Percentiles rank a stretch among this genome's conserved stretches.
These are phyloP conservation scores for Stemphylium beticola DNA, from an alignment of 2,329 filamentous ascomycete genomes.

Conservation along the genomic window DNA sequence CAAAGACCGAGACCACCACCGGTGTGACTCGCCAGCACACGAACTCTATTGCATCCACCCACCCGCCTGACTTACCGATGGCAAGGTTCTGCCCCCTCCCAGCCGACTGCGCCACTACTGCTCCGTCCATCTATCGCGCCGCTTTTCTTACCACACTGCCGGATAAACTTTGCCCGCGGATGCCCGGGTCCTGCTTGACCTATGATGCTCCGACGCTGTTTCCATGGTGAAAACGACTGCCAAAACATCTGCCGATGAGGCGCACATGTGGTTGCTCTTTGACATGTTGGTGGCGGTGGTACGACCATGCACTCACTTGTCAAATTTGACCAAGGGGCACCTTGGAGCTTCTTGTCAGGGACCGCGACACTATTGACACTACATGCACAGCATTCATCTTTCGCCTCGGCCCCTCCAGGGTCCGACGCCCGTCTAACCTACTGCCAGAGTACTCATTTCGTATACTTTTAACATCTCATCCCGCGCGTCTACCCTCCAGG, in stretches of 20 bases:
- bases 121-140: constrained; percentile 9
- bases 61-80: constrained; percentile 9
- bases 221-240: not conserved
- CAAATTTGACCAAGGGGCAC: not conserved
- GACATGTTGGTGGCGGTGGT: constrained; percentile 2
- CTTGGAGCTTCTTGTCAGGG: not conserved
- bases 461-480: no score
- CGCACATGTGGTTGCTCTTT: not conserved
- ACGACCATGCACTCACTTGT: not conserved
- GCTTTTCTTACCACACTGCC: constrained; percentile 8
- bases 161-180: constrained; percentile 14
- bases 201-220: not conserved
- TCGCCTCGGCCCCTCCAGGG: not conserved
- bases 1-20: not conserved
- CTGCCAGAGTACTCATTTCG: no score
- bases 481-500: not conserved
- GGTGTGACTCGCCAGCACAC: constrained; percentile 11
- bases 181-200: not conserved
- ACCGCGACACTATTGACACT: not conserved
- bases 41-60: constrained; percentile 10
- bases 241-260: not conserved
- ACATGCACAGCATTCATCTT: not conserved
- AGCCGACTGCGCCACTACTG: constrained; percentile 14
- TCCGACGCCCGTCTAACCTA: not conserved
- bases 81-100: constrained; percentile 17